A percentile compares a stretch with the other conserved stretches of the same genome.
phyloP scores from a whole-genome alignment of 768 basidiomycete genomes.

The Hygrocybe punicea region DNA sequence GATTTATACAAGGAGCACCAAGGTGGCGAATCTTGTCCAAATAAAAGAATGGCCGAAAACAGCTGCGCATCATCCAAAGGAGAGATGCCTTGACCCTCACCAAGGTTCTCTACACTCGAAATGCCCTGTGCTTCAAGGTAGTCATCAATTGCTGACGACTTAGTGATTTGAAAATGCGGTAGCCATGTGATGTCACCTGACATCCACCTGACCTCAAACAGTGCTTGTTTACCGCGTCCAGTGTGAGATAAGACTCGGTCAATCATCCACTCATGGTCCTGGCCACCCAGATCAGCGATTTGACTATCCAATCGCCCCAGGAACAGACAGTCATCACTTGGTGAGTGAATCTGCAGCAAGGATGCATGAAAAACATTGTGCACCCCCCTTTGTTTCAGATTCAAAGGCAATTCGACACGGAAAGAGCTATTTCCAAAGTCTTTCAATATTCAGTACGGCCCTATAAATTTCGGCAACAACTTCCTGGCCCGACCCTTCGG shows the following conservation, averaged over 20 bases:
- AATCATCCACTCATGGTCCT: constrained; percentile 21
- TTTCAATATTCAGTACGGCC: constrained; percentile 19
- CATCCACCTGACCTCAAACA: constrained; percentile 35
- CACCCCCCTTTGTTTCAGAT: constrained; percentile 4
- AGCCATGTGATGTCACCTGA: constrained; percentile 36
- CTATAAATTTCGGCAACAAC: constrained; percentile 30
- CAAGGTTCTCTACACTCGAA: not conserved
- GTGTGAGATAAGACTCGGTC: constrained; percentile 24
- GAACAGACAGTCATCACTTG: constrained; percentile 32
- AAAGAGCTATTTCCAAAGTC: constrained; percentile 6
- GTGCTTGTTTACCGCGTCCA: constrained; percentile 20
- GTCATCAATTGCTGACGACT: not conserved
- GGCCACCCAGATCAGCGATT: constrained; percentile 13
- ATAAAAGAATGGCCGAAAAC: not conserved
- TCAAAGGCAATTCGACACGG: constrained; percentile 9
- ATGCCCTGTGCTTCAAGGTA: constrained; percentile 6
- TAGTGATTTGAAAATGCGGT: constrained; percentile 19
- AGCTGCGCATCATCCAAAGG: not conserved
- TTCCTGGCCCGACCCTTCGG: constrained; percentile 27
- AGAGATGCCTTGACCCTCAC: not conserved
- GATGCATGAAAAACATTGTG: constrained; percentile 35
- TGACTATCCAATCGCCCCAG: constrained; percentile 23
- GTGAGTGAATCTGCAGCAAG: constrained; percentile 19
- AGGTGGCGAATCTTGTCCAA: not conserved
- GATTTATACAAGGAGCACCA: not conserved